Evolutionary conservation across 1,284 basidiomycete genomes (phyloP), one percentile per base, ranked within the genome.

Genomic region (Apiotrichum domesticum): DNA sequence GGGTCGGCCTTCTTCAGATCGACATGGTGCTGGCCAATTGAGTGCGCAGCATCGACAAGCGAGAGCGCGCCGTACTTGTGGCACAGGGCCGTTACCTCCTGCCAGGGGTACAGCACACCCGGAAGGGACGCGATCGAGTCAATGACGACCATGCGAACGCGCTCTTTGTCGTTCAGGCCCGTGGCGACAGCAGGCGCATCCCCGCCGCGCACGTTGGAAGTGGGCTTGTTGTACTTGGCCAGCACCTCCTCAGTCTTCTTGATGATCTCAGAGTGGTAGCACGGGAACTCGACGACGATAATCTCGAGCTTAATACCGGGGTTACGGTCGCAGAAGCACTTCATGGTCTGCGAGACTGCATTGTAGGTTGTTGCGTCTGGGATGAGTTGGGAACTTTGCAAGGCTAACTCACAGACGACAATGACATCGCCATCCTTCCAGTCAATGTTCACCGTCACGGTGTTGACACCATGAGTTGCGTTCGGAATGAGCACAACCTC

Each of bases 21-120:
- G 53, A 90, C 64, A 35, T 65, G 62, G 21, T 68, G 58, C 62
- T 77, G 75, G 35, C 90, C 90, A 47, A 93, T 84, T 3, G 85
- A 84, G 71, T 95, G 92, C 0, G 92, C 92, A 0, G 81, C 92
- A 65, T 96, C 92, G 13, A 96, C 74, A 14, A 93, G 72, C 54
- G 82, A 86, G 73, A 84, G 82, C 2, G 86, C 81, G 3, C 83
- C 83, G 54, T 85, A 83, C 62, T 87, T 82, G 63, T 80, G 81
- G 67, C 85, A 87, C n/a, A 89, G 78, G 21, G 79, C 72, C 0
- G 87, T 84, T 68, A 94, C 79, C 59, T 85, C 81, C 68, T 87
- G 79, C 92, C 91, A 95, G 0, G 92, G 92, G 35, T 90, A 77
- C 0, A 79, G 68, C 3, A 84, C 82, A 0, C 74, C 91, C 0